Conservation (phyloP, 345 rosid genomes). For the Citrus australasica region DNA sequence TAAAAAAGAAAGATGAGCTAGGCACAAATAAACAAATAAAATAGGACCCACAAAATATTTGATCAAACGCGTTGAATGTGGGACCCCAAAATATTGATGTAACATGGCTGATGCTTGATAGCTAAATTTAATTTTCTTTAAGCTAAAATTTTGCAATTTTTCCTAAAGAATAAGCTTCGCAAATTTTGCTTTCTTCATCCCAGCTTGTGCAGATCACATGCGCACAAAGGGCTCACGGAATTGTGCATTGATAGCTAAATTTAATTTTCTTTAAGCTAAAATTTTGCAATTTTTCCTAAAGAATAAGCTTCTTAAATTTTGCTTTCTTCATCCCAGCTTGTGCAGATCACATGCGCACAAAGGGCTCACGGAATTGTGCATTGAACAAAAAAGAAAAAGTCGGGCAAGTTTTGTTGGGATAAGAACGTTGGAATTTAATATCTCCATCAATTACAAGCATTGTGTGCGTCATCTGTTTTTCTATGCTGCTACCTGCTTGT, state of each 20-base stretch:
- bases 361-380: not conserved
- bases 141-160: not conserved
- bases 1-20: not conserved
- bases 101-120: slow-evolving; percentile 23
- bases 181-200: no score
- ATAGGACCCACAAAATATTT: slow-evolving; percentile 9
- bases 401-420: not conserved
- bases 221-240: not conserved
- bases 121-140: not conserved
- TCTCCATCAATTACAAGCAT: slow-evolving; percentile 5
- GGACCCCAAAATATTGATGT: slow-evolving; percentile 18
- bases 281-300: not conserved
- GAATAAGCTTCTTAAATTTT: no score
- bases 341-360: slow-evolving; percentile 23
- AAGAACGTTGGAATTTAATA: not conserved
- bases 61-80: slow-evolving; percentile 34
- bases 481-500: slow-evolving; percentile 1
- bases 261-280: not conserved
- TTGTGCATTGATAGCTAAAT: not conserved
- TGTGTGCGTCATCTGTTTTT: slow-evolving; percentile 15
- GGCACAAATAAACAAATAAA: not conserved
- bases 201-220: slow-evolving; percentile 21
- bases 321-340: no score
- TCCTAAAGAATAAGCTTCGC: no score
- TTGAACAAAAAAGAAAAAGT: slow-evolving; percentile 14